Percentiles rank a stretch among this genome's conserved stretches.
Evolutionary conservation across 1,284 basidiomycete genomes (phyloP).

Genomic region (Meira miltonrushii): DNA sequence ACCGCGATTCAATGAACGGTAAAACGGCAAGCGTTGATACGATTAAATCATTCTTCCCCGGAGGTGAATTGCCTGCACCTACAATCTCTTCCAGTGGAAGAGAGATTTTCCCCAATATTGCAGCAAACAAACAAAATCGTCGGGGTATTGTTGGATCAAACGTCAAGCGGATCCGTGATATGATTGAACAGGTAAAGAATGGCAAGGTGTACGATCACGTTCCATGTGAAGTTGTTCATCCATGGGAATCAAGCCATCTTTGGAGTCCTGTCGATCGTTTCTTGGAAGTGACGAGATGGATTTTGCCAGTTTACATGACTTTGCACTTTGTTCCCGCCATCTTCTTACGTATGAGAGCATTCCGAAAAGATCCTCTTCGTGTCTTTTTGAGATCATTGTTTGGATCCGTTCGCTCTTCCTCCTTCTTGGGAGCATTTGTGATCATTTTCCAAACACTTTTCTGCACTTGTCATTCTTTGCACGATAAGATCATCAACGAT

Average conservation of each 20-base stretch:
- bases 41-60: slow-evolving; percentile 26
- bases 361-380: slow-evolving; percentile 37
- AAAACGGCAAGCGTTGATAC: slow-evolving; percentile 15
- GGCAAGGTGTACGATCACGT: slow-evolving; percentile 18
- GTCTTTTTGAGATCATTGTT: slow-evolving; percentile 58
- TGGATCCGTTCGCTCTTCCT: slow-evolving; percentile 77
- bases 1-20: slow-evolving; percentile 9
- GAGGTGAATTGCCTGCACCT: slow-evolving; percentile 23
- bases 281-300: slow-evolving; percentile 76
- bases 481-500: slow-evolving; percentile 26
- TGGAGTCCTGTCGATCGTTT: slow-evolving; percentile 69
- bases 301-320: slow-evolving; percentile 70
- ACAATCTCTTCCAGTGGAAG: slow-evolving; percentile 19
- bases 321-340: slow-evolving; percentile 75
- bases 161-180: slow-evolving; percentile 33
- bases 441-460: slow-evolving; percentile 78
- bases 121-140: slow-evolving; percentile 28
- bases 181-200: slow-evolving; percentile 27
- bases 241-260: slow-evolving; percentile 68
- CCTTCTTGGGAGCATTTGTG: slow-evolving; percentile 82
- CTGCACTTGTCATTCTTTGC: slow-evolving; percentile 63
- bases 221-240: slow-evolving; percentile 63
- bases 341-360: slow-evolving; percentile 45
- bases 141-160: slow-evolving; percentile 41
- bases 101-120: slow-evolving; percentile 30